Evolutionary conservation across 139 green algal genomes (phyloP).

Genomic region (Chlamydomonas sphaeroides): DNA sequence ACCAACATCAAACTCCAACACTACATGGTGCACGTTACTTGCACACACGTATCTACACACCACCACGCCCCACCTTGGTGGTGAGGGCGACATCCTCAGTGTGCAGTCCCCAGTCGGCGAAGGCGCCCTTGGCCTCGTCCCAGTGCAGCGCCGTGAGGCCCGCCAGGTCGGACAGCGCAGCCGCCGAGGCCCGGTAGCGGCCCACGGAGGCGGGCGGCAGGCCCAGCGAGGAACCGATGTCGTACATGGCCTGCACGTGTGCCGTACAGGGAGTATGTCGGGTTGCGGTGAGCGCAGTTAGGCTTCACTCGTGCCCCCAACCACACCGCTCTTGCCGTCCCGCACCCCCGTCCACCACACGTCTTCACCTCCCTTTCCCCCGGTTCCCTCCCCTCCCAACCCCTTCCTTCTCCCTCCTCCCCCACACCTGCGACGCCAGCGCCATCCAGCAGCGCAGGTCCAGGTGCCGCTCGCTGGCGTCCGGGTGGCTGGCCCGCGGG

Average conservation of each 20-base stretch:
- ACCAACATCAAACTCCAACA: too few relatives aligned
- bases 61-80: slow-evolving; percentile 15
- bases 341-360: too few relatives aligned
- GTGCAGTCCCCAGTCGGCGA: slow-evolving; percentile 91
- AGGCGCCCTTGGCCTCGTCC: slow-evolving; percentile 65
- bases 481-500: slow-evolving; percentile 90
- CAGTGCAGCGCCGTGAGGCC: slow-evolving; percentile 79
- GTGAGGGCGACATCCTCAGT: slow-evolving; percentile 78
- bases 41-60: too few relatives aligned
- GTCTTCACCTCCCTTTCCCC: too few relatives aligned
- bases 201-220: slow-evolving; percentile 10
- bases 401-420: neutral
- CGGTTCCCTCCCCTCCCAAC: too few relatives aligned
- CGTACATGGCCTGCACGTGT: slow-evolving; percentile 43
- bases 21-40: too few relatives aligned
- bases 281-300: too few relatives aligned
- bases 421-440: slow-evolving; percentile 20
- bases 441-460: slow-evolving; percentile 96
- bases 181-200: slow-evolving; percentile 33
- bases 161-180: slow-evolving; percentile 57
- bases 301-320: too few relatives aligned
- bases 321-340: too few relatives aligned
- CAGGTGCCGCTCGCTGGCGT: slow-evolving; percentile 85
- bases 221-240: slow-evolving; percentile 35
- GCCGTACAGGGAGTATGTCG: too few relatives aligned